Base-by-base conservation (phyloP, 2,329 filamentous ascomycete species). In the Cladophialophora bantiana region DNA sequence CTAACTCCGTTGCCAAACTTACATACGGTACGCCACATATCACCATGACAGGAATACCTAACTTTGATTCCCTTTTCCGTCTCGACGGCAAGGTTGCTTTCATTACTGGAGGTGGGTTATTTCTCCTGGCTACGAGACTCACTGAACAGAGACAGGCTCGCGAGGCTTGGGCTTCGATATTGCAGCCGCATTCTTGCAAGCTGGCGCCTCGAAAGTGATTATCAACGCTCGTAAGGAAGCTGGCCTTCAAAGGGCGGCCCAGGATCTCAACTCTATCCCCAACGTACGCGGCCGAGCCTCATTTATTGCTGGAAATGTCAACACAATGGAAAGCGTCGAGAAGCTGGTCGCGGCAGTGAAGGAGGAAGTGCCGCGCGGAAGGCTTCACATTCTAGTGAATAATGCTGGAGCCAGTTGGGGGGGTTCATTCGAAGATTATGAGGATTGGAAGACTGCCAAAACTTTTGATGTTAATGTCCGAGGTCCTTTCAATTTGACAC, bases 341-440 rank as follows among this genome's bases (percentile, higher is more conserved):
- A 67, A 73, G 35, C 66, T 80, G 12, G 74, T 78, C 9, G 73
- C 72, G 35, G 73, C 77, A 62, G 71, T 79, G 26, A 26, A 26
- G 26, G 26, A 26, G 26, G 26, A 26, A 26, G 26, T 26, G 3
- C 26, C 3, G 66, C 75, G 55, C 72, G 77, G 53, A 74, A 75
- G 13, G 4, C 26, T 79, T 9, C 77, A 80, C 59, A 78, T 80
- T 54, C 71, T 80, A 2, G 75, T 80, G 13, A 75, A 75, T 58
- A 80, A 80, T 64, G 78, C 78, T 9, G 78, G 78, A 13, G 75
- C 77, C 7, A 78, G 76, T 3, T 79, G 77, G 75, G 77, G 77
- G 18, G 78, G 76, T 0, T 75, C 77, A 2, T 78, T 80, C 65
- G 78, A 80, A 32, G 70, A 73, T 2, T 76, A 75, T 7, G 75